Percentiles rank a stretch among this genome's conserved stretches.
These are phyloP conservation scores for Pyrenula aspistea DNA, from an alignment of 495 filamentous ascomycete genomes.

Conservation along the genomic window DNA sequence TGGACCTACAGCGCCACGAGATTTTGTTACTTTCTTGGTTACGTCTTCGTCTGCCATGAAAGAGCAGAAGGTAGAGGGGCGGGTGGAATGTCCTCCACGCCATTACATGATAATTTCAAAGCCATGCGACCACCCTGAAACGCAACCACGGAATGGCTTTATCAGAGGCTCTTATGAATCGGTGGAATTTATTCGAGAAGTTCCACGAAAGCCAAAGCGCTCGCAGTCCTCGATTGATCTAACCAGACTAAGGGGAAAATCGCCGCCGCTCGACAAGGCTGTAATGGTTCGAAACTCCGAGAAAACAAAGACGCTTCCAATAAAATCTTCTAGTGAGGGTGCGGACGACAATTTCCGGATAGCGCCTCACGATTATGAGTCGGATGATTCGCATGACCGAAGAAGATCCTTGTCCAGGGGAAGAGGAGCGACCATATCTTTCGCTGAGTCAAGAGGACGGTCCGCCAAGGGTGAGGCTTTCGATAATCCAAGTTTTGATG, in stretches of 20 bases:
- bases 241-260: constrained; percentile 4
- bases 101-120: constrained; percentile 81
- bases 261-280: constrained; percentile 9
- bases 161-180: constrained; percentile 83
- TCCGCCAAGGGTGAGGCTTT: constrained; percentile 24
- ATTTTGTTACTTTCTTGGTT: constrained; percentile 71
- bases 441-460: constrained; percentile 21
- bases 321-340: neutral
- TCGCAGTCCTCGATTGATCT: constrained; percentile 21
- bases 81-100: constrained; percentile 2
- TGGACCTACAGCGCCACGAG: constrained; percentile 72
- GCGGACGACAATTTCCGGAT: neutral
- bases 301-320: neutral
- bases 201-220: constrained; percentile 33
- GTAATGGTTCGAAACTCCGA: constrained; percentile 9
- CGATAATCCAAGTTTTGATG: constrained; percentile 19
- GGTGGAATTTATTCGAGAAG: constrained; percentile 81
- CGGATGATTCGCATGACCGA: neutral
- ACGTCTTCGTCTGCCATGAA: constrained; percentile 29
- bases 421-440: constrained; percentile 36
- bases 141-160: constrained; percentile 52
- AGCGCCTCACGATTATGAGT: neutral
- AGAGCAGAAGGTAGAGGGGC: constrained; percentile 10
- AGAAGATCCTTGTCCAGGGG: constrained; percentile 11
- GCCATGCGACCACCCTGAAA: constrained; percentile 66